These are phyloP conservation scores for Aspergillus ostianus DNA, from an alignment of 495 filamentous ascomycete genomes.

Conservation along the genomic window DNA sequence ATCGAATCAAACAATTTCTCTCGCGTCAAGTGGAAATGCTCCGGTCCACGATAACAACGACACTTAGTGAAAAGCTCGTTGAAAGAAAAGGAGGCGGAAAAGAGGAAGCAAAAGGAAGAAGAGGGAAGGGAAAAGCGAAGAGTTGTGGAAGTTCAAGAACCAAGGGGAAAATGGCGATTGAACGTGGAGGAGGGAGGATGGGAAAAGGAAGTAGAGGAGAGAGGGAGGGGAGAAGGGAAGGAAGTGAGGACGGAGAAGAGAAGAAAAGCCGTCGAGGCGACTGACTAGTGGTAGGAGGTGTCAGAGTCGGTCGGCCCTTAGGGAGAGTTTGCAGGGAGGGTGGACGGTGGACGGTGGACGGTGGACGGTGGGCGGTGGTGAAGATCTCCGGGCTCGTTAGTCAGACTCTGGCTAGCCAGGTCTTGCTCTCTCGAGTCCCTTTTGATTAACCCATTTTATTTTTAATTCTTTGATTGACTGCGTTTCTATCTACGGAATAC, in stretches of 20 bases:
- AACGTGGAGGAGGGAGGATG: conserved; percentile 20
- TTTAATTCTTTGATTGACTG: background rate
- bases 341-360: background rate
- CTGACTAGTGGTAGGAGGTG: background rate
- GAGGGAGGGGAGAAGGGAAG: conserved; percentile 12
- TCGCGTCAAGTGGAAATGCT: conserved; percentile 32
- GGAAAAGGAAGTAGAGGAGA: conserved; percentile 8
- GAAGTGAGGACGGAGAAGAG: conserved; percentile 6
- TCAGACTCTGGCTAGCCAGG: conserved; percentile 1
- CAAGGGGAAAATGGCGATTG: conserved; percentile 13
- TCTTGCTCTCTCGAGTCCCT: background rate
- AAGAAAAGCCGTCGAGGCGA: conserved; percentile 6
- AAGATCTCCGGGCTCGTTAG: conserved; percentile 10
- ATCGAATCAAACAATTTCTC: conserved; percentile 5
- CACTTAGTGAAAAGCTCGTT: conserved; percentile 57
- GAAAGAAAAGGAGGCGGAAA: conserved; percentile 18
- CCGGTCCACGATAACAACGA: conserved; percentile 37
- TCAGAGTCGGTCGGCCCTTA: background rate
- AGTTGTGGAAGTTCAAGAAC: conserved; percentile 19
- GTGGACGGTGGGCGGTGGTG: background rate
- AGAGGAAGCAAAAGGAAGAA: conserved; percentile 17
- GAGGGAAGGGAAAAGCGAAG: conserved; percentile 21
- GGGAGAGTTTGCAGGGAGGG: background rate
- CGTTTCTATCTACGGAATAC: too few relatives aligned
- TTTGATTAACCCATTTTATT: background rate